phyloP scores from a whole-genome alignment of 257 asterid species.

The Thymus quinquecostatus region DNA sequence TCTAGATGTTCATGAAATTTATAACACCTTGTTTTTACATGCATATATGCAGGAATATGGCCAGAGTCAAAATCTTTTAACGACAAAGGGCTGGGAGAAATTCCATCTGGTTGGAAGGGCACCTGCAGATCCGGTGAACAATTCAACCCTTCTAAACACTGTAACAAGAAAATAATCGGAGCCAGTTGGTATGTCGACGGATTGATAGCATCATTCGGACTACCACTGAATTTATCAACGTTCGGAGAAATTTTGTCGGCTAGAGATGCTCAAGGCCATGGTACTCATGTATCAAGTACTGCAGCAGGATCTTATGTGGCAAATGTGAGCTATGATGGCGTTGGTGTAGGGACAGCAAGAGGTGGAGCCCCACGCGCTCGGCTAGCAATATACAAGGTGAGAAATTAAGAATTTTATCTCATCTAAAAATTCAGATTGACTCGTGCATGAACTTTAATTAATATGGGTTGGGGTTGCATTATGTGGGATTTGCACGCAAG shows the following conservation, averaged over 20 bases:
- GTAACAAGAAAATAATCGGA: conserved; percentile 50
- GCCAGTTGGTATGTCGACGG: conserved; percentile 51
- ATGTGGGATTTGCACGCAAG: too few relatives aligned
- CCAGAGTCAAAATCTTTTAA: conserved; percentile 49
- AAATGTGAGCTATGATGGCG: conserved; percentile 39
- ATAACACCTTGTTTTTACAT: neutral
- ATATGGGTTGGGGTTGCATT: too few relatives aligned
- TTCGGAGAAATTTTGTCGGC: conserved; percentile 39
- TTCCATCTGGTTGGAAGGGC: conserved; percentile 52
- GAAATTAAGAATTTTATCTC: too few relatives aligned
- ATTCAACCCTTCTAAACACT: conserved; percentile 36
- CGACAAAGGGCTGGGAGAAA: conserved; percentile 43
- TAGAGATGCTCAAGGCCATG: conserved; percentile 49
- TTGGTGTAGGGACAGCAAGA: conserved; percentile 42
- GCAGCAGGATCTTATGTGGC: conserved; percentile 48
- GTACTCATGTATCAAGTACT: conserved; percentile 52
- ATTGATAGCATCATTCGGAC: conserved; percentile 26
- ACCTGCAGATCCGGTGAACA: conserved; percentile 42
- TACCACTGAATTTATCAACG: conserved; percentile 9
- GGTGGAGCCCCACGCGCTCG: conserved; percentile 60
- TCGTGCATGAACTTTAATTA: too few relatives aligned
- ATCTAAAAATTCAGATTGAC: too few relatives aligned
- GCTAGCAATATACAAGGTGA: conserved; percentile 41
- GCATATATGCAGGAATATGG: conserved; percentile 45
- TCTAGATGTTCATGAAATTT: too few relatives aligned